phyloP scores from a whole-genome alignment of 2,329 filamentous ascomycete species.

The Cercospora citrullina region DNA sequence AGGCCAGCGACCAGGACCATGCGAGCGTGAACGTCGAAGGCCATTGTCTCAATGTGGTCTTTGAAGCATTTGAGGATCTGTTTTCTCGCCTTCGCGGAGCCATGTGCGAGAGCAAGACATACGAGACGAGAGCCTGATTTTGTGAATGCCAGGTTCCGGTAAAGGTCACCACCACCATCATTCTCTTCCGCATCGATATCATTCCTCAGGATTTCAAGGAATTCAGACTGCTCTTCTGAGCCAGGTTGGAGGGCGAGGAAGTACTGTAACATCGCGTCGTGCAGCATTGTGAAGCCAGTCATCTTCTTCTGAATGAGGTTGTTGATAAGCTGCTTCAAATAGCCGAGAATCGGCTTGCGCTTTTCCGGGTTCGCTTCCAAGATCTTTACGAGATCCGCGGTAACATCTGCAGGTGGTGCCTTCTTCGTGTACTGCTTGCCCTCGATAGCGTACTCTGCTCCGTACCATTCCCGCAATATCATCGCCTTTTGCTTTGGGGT shows the following conservation, averaged over 20 bases:
- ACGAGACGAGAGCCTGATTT: constrained; percentile 81
- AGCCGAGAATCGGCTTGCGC: constrained; percentile 80
- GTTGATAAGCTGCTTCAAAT: constrained; percentile 84
- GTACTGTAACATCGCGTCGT: constrained; percentile 98
- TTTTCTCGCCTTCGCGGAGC: constrained; percentile 89
- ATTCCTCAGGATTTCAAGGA: constrained; percentile 85
- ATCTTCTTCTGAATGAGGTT: constrained; percentile 93
- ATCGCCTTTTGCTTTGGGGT: constrained; percentile 81
- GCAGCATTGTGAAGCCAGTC: constrained; percentile 94
- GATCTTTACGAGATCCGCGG: constrained; percentile 71
- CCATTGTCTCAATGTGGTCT: constrained; percentile 82
- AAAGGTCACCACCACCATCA: constrained; percentile 69
- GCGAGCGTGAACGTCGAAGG: constrained; percentile 75
- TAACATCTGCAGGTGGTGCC: constrained; percentile 33
- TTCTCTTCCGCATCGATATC: constrained; percentile 67
- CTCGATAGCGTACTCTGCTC: constrained; percentile 85
- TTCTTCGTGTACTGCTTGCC: constrained; percentile 58
- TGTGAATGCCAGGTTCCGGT: constrained; percentile 96
- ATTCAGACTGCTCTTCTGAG: constrained; percentile 80
- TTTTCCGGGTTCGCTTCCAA: constrained; percentile 79
- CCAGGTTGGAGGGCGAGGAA: constrained; percentile 77
- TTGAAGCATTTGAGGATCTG: constrained; percentile 85
- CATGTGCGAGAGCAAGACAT: constrained; percentile 78
- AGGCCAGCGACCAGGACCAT: constrained; percentile 80
- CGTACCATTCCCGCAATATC: constrained; percentile 93